Evolutionary conservation across 2,329 filamentous ascomycete species (phyloP).

Genomic region (Byssochlamys sp.): DNA sequence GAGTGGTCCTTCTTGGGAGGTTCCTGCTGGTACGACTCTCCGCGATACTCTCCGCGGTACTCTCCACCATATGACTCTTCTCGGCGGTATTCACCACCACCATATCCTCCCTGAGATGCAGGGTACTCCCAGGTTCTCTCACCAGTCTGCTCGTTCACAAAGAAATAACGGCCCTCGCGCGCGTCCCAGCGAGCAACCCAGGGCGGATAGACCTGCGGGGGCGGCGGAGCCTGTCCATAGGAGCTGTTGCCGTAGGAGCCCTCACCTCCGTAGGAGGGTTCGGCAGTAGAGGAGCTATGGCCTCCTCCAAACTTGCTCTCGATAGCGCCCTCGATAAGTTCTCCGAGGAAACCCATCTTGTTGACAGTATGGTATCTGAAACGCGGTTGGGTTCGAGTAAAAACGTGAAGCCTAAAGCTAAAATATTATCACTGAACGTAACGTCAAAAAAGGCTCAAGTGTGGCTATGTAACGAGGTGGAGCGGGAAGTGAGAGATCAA

Average conservation of each 20-base stretch:
- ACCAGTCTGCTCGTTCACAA: constrained; percentile 39
- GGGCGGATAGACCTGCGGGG: constrained; percentile 33
- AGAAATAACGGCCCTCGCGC: constrained; percentile 33
- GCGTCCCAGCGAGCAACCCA: constrained; percentile 40
- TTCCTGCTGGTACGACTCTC: constrained; percentile 5
- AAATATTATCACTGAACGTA: no score
- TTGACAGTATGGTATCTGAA: not conserved
- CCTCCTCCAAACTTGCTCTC: constrained; percentile 15
- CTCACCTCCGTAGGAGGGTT: not conserved
- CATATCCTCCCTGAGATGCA: constrained; percentile 11
- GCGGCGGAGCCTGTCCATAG: constrained; percentile 16
- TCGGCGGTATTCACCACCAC: constrained; percentile 5
- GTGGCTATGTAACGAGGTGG: not conserved
- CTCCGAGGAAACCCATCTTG: not conserved
- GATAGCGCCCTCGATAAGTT: not conserved
- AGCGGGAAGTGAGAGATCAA: no score
- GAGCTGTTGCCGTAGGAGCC: not conserved
- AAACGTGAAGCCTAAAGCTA: not conserved
- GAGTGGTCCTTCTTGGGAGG: constrained; percentile 19
- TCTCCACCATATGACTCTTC: constrained; percentile 2
- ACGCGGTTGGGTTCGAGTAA: not conserved
- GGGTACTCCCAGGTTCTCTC: constrained; percentile 34
- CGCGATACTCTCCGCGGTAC: not conserved
- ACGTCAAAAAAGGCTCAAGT: not conserved
- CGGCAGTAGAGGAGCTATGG: constrained; percentile 30